Percentiles rank a stretch among this genome's conserved stretches.
These are phyloP conservation scores for Paecilomyces sp. DNA, from an alignment of 2,329 filamentous ascomycete species.

Conservation along the genomic window DNA sequence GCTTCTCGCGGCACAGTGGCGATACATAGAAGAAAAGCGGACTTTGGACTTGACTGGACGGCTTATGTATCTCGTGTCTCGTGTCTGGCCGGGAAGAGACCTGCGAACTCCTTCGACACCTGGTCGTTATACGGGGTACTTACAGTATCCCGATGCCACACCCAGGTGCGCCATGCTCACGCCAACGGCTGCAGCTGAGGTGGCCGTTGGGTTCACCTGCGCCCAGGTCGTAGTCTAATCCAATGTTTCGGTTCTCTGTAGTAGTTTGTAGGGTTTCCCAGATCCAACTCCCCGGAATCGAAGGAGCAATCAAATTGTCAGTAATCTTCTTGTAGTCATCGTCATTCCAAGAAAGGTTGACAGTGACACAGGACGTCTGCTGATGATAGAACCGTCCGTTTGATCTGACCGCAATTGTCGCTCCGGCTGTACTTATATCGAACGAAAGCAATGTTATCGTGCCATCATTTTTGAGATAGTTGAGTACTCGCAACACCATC, in stretches of 20 bases:
- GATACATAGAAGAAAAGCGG: not conserved
- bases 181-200: not conserved
- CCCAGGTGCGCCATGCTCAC: not conserved
- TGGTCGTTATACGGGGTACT: not conserved
- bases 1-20: not conserved
- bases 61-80: not conserved
- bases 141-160: not conserved
- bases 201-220: not conserved
- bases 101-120: not conserved
- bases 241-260: not conserved
- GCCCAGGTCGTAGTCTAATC: not conserved
- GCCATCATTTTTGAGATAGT: not conserved
- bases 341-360: not conserved
- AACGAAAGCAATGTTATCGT: not conserved
- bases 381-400: not conserved
- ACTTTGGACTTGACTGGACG: not conserved
- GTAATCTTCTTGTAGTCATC: not conserved
- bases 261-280: not conserved
- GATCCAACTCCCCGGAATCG: not conserved
- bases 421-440: not conserved
- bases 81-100: not conserved
- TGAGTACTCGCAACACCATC: not conserved
- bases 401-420: not conserved
- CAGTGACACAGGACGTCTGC: not conserved
- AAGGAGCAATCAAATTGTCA: not conserved